Conservation (phyloP, 163 green algal species). For the Chlamydomonas reinhardtii region DNA sequence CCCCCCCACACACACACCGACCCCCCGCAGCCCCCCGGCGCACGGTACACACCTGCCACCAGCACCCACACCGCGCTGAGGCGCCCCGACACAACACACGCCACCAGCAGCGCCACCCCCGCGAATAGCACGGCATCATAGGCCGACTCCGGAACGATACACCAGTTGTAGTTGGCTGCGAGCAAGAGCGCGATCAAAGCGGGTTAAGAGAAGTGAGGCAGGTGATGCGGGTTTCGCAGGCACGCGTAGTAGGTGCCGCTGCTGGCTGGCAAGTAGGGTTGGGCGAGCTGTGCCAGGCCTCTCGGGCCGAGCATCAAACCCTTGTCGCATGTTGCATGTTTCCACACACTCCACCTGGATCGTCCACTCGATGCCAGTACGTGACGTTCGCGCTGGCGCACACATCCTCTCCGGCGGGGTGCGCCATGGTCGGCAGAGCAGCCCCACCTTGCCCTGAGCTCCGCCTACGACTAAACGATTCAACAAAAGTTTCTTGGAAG, state of each 20-base stretch:
- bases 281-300: too few relatives aligned
- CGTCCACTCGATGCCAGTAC: slow-evolving; percentile 70
- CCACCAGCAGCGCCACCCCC: slow-evolving; percentile 64
- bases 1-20: too few relatives aligned
- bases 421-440: too few relatives aligned
- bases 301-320: neutral
- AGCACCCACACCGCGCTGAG: slow-evolving; percentile 65
- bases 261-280: too few relatives aligned
- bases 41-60: slow-evolving; percentile 43
- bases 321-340: neutral
- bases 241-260: too few relatives aligned
- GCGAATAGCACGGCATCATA: slow-evolving; percentile 76
- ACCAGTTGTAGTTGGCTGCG: slow-evolving; percentile 86
- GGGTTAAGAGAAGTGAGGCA: too few relatives aligned
- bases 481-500: too few relatives aligned
- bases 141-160: slow-evolving; percentile 67
- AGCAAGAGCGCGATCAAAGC: too few relatives aligned
- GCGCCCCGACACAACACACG: slow-evolving; percentile 71
- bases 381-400: slow-evolving; percentile 57
- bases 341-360: slow-evolving; percentile 58
- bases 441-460: too few relatives aligned
- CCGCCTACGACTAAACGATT: too few relatives aligned
- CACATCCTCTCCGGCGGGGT: neutral
- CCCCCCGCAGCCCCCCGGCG: too few relatives aligned
- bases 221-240: too few relatives aligned